Base-by-base conservation (phyloP, 164 flowering plant genomes). In the Sextonia rubra region DNA sequence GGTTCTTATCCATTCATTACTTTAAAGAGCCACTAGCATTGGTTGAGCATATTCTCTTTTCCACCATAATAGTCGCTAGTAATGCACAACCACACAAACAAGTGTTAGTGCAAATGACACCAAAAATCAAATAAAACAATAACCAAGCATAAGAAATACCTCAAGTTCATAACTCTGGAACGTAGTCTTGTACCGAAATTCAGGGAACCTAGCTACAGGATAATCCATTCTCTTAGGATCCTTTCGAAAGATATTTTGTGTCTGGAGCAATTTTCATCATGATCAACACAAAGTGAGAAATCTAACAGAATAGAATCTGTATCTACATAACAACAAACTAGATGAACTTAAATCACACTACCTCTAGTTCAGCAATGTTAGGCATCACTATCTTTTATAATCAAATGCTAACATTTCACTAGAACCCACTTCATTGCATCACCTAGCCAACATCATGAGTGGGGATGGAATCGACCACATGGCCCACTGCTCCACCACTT, bases 121-220 rank as follows among this genome's bases (percentile, higher is more conserved):
- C 44, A 32, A 18, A 68, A 52, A 3, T 12, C 70, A 65, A 23
- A n/a, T 25, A 69, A 78, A 69, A 24, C 47, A 49, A 25, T 22
- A 60, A 12, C 30, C 12, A 37, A 55, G 27, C 12, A 66, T 22
- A 64, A 64, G 25, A 64, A 30, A 72, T 76, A 89, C 97, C 94
- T 91, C 97, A 63, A 94, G 97, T 77, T 91, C 97, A 74, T 91
- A 94, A 76, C 97, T 91, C 81, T 91, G 97, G 74, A 91, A 90
- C 73, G 90, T 94, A 29, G 97, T 91, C 80, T 91, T 90, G 73
- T 91, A 91, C 23, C 90, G 91, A 64, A 89, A 91, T 73, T 91
- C 97, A 22, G 97, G 94, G 78, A 87, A 94, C 82, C 86, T 83
- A 67, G 74, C 77, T 22, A 80, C 71, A 37, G 84, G 71, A 72